These are phyloP conservation scores for Ascochyta koolunga DNA, from an alignment of 2,329 filamentous ascomycete genomes.

Conservation along the genomic window DNA sequence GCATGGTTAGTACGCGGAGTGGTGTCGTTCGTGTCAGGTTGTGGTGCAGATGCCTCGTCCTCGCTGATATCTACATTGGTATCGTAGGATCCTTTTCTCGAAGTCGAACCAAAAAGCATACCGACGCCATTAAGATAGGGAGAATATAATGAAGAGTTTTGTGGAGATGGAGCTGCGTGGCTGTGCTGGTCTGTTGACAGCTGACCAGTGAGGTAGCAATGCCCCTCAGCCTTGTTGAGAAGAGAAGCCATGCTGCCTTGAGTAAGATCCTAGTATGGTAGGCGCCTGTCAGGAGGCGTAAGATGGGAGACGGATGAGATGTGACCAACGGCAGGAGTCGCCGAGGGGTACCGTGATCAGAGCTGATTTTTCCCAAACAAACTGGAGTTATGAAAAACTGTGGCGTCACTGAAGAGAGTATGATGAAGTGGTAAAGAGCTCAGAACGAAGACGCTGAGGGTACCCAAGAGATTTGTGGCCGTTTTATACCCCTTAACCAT, in stretches of 20 bases:
- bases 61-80: conserved; percentile 1
- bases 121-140: not conserved
- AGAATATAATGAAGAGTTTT: not conserved
- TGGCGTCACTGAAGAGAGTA: too few relatives aligned
- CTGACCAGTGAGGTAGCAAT: not conserved
- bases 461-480: too few relatives aligned
- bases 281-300: not conserved
- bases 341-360: not conserved
- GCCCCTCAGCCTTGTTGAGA: not conserved
- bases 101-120: not conserved
- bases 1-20: not conserved
- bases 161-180: not conserved
- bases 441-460: too few relatives aligned
- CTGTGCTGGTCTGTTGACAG: not conserved
- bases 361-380: too few relatives aligned
- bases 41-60: not conserved
- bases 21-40: not conserved
- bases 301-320: not conserved
- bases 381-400: too few relatives aligned
- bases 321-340: not conserved
- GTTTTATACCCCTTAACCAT: not conserved
- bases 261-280: not conserved
- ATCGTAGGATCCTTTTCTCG: not conserved
- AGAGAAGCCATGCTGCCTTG: conserved; percentile 3
- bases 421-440: too few relatives aligned